Evolutionary conservation across 1,284 basidiomycete species (phyloP), one percentile per base, ranked within the genome.

Genomic region (Ganoderma lingzhi): DNA sequence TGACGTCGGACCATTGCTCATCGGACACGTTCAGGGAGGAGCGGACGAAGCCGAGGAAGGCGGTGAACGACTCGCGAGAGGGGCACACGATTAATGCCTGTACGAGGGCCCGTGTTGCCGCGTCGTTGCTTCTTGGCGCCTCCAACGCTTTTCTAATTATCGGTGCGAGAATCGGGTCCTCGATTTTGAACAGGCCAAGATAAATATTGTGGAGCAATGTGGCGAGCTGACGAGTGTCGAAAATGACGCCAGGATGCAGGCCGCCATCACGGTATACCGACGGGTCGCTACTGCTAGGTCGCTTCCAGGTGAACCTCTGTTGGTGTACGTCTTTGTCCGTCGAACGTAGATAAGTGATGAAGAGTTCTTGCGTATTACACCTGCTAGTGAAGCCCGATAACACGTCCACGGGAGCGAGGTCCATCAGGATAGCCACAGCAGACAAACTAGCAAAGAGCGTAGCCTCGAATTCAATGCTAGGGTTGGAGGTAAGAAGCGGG

Each of bases 141-240:
- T 37, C 71, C 51, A 30, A 58, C 44, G 60, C 17, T 68, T 64
- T 48, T 23, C 5, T 15, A 2, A 80, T 77, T 48, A 70, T 72
- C 62, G 19, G 10, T 0, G n/a, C 17, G n/a, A 23, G 9, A n/a
- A 10, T 59, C 8, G 76, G 12, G 42, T 81, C 75, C 67, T 86
- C 85, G 32, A 82, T 74, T 17, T 77, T 69, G 63, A 89, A 89
- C 80, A 89, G 83, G n/a, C 80, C 74, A 15, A 78, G 73, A 73
- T 90, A 89, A 12, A 89, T 74, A 9, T 78, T 76, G 64, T 83
- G 86, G 4, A 90, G 74, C 35, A 86, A 73, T n/a, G 71, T 71
- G 17, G 78, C 84, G 37, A 89, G 78, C 35, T 82, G 78, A 4
- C 66, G 66, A 0, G 82, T 66, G 68, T 82, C 75, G 69, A 82